Percentiles rank a stretch among this genome's conserved stretches.
Evolutionary conservation across 441 rosid genomes (phyloP).

Genomic region (Euphorbia corollata): DNA sequence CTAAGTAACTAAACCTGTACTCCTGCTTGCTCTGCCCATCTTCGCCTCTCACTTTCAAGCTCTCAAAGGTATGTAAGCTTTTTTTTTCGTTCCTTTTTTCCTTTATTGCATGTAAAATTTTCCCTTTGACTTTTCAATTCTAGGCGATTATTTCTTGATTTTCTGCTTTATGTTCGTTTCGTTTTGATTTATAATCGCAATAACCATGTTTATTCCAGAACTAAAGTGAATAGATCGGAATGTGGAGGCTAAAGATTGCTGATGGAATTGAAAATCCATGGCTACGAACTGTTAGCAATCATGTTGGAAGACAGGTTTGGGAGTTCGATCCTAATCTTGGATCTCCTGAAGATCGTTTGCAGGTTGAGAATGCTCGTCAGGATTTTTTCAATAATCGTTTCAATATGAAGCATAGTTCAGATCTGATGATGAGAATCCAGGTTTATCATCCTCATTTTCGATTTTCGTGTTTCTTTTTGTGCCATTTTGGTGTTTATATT

Average conservation of each 20-base stretch:
- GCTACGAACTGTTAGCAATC: slow-evolving; percentile 55
- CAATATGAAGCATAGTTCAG: slow-evolving; percentile 55
- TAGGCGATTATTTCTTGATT: background rate
- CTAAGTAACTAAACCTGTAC: no score
- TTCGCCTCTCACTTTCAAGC: background rate
- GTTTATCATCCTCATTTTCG: slow-evolving; percentile 12
- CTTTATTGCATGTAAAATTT: no score
- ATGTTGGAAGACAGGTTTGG: slow-evolving; percentile 68
- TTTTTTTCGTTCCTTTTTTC: no score
- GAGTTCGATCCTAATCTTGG: slow-evolving; percentile 65
- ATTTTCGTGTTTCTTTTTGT: background rate
- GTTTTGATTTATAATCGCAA: background rate
- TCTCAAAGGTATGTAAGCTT: background rate
- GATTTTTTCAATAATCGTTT: slow-evolving; percentile 43
- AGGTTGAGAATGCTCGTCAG: slow-evolving; percentile 45
- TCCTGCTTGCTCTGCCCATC: no score
- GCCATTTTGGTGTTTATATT: background rate
- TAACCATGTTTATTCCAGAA: background rate
- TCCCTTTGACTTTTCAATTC: background rate
- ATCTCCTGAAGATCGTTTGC: slow-evolving; percentile 53
- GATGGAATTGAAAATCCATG: slow-evolving; percentile 68
- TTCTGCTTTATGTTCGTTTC: background rate
- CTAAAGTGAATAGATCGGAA: slow-evolving; percentile 14
- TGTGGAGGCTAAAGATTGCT: slow-evolving; percentile 75
- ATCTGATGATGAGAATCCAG: slow-evolving; percentile 77